Evolutionary conservation across 495 filamentous ascomycete genomes (phyloP), one percentile per base, ranked within the genome.

Genomic region (Elaphomyces granulatus): DNA sequence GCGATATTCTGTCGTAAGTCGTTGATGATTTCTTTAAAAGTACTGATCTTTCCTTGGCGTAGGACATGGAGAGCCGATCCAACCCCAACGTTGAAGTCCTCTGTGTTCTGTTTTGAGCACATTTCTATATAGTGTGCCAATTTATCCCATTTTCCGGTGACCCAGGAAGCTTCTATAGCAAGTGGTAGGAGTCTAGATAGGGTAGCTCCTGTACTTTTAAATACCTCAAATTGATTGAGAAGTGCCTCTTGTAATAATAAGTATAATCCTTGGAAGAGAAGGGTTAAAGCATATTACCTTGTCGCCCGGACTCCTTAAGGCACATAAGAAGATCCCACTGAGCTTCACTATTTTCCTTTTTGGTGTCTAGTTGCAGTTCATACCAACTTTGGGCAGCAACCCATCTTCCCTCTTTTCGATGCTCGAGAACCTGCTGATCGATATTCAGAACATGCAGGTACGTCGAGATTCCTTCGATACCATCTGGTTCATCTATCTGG

Each of bases 361-460:
- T 72, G 45, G 87, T 77, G 4, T 77, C 79, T 28, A 94, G 71
- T 43, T 81, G 75, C 26, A 92, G 69, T 53, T 96, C 87, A 57
- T 96, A 96, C 90, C 90, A 99, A 47, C 81, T 90, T 61, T 95
- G 88, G 32, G 84, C 92, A 36, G 90, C 85, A n/a, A 83, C 83
- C 90, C 87, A 99, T 53, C 87, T 72, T n/a, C 87, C 88, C 26
- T 85, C 82, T 52, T 92, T 95, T 26, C 79, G 74, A 54, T 96
- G 87, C 46, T 87, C 86, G 37, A 94, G 65, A 23, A 93, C 75
- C 49, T 99, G 87, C 51, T 95, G 87, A 34, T 94, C 83, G 38
- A 94, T 74, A 42, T 87, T 78, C 15, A 95, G 64, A 8, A 80
- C 75, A 37, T 80, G 77, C 17, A 95, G 58, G 51, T 90, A 77